Conservation (phyloP, 768 basidiomycete genomes). For the Mycena epipterygia region DNA sequence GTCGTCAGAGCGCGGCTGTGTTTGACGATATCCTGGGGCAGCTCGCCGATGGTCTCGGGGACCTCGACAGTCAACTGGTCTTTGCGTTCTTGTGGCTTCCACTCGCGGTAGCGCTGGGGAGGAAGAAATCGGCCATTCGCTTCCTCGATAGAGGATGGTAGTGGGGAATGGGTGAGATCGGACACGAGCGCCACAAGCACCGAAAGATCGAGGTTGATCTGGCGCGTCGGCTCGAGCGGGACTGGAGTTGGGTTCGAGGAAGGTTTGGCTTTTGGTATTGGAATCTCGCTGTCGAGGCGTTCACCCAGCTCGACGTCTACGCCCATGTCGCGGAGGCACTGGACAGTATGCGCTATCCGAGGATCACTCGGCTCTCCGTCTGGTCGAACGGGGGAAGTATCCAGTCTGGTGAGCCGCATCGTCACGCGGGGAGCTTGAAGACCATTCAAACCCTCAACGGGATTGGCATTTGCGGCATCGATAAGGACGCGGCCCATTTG, state of each 20-base stretch:
- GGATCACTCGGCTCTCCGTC: slow-evolving; percentile 56
- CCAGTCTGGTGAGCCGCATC: slow-evolving; percentile 79
- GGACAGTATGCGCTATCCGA: slow-evolving; percentile 74
- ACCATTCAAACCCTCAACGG: slow-evolving; percentile 53
- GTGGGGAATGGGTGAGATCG: slow-evolving; percentile 80
- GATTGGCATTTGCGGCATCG: slow-evolving; percentile 72
- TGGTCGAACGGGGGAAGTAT: slow-evolving; percentile 51
- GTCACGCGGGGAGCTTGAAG: slow-evolving; percentile 61
- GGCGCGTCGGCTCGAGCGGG: slow-evolving; percentile 61
- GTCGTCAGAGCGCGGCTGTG: slow-evolving; percentile 81
- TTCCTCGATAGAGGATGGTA: slow-evolving; percentile 70
- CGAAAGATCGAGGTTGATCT: slow-evolving; percentile 87
- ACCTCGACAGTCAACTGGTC: background rate
- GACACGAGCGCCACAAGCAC: slow-evolving; percentile 87
- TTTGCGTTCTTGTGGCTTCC: slow-evolving; percentile 56
- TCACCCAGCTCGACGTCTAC: slow-evolving; percentile 79
- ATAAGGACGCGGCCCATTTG: slow-evolving; percentile 78
- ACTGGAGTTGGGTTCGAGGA: slow-evolving; percentile 28
- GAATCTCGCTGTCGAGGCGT: slow-evolving; percentile 48
- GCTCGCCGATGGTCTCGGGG: slow-evolving; percentile 40
- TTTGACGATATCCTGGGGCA: slow-evolving; percentile 58
- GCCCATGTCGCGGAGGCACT: slow-evolving; percentile 70
- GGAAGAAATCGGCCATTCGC: slow-evolving; percentile 77
- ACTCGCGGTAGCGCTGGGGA: slow-evolving; percentile 67
- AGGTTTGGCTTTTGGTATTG: slow-evolving; percentile 18